Conservation (phyloP, 495 filamentous ascomycete species). For the Hypoxylon rickii region DNA sequence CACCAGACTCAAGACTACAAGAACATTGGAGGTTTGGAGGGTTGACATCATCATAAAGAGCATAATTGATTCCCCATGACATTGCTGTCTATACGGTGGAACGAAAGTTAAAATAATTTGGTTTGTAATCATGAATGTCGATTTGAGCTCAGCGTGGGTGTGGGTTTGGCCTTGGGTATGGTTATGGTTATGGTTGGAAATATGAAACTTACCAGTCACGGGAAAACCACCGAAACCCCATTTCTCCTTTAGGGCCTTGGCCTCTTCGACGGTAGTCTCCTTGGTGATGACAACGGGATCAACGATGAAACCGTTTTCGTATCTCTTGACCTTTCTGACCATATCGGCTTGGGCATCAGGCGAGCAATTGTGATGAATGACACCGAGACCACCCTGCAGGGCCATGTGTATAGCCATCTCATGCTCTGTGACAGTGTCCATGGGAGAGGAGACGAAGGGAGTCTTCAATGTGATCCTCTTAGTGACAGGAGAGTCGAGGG, state of each 20-base stretch:
- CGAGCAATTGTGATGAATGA: constrained; percentile 99
- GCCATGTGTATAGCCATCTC: constrained; percentile 99
- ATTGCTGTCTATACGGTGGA: constrained; percentile 92
- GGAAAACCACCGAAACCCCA: constrained; percentile 99
- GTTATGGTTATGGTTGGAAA: too few species aligned
- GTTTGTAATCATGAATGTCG: constrained; percentile 78
- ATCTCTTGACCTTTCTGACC: constrained; percentile 98
- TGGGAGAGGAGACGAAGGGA: constrained; percentile 93
- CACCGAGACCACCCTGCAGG: constrained; percentile 90
- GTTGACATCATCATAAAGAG: constrained; percentile 48
- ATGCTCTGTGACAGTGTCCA: constrained; percentile 99
- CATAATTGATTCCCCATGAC: constrained; percentile 76
- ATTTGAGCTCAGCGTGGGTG: too few species aligned
- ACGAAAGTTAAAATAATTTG: constrained; percentile 97
- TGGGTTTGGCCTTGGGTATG: too few species aligned
- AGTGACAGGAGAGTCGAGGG: constrained; percentile 87
- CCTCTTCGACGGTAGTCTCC: constrained; percentile 86
- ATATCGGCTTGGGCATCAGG: constrained; percentile 95
- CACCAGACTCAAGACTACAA: neutral
- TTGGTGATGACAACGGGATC: constrained; percentile 93
- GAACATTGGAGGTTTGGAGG: constrained; percentile 39
- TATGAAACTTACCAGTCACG: constrained; percentile 81
- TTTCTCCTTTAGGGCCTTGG: constrained; percentile 89
- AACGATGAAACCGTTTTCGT: constrained; percentile 98
- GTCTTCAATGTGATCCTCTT: constrained; percentile 93